These are phyloP conservation scores for Phytopythium kandeliae DNA, from an alignment of 352 stramenopile genomes.

Conservation along the genomic window DNA sequence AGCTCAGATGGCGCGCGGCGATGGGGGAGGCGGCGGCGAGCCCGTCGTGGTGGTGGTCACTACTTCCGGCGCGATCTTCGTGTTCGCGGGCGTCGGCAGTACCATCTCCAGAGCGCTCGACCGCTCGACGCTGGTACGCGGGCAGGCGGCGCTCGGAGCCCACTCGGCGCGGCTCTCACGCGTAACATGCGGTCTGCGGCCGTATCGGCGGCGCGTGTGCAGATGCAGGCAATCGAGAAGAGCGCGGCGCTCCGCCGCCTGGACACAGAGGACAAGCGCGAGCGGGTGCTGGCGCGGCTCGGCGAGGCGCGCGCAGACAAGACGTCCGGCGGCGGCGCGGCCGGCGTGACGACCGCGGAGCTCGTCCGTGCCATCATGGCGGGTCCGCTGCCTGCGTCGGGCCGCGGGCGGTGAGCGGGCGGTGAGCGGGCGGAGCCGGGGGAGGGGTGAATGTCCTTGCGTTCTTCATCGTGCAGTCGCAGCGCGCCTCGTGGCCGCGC, in stretches of 20 bases:
- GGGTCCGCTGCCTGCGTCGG: conserved; percentile 10
- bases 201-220: background rate
- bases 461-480: too few relatives aligned
- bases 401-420: too few relatives aligned
- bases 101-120: conserved; percentile 41
- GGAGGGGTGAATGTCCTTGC: too few relatives aligned
- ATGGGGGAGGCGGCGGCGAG: conserved; percentile 20
- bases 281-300: conserved; percentile 31
- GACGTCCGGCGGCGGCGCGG: background rate
- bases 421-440: too few relatives aligned
- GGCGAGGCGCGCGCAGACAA: conserved; percentile 17
- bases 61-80: conserved; percentile 57
- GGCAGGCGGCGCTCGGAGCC: conserved; percentile 17
- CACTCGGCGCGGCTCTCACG: too few relatives aligned
- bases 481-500: too few relatives aligned
- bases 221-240: conserved; percentile 34
- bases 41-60: conserved; percentile 53
- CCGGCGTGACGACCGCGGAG: conserved; percentile 15
- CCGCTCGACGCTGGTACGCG: conserved; percentile 33
- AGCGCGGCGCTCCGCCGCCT: conserved; percentile 28
- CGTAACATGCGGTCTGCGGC: too few relatives aligned
- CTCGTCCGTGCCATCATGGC: conserved; percentile 20
- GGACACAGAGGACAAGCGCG: conserved; percentile 36
- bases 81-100: conserved; percentile 43
- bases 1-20: background rate